Base-by-base conservation (phyloP, 1,139 yeast genomes). In the Komagataea norvegica region DNA sequence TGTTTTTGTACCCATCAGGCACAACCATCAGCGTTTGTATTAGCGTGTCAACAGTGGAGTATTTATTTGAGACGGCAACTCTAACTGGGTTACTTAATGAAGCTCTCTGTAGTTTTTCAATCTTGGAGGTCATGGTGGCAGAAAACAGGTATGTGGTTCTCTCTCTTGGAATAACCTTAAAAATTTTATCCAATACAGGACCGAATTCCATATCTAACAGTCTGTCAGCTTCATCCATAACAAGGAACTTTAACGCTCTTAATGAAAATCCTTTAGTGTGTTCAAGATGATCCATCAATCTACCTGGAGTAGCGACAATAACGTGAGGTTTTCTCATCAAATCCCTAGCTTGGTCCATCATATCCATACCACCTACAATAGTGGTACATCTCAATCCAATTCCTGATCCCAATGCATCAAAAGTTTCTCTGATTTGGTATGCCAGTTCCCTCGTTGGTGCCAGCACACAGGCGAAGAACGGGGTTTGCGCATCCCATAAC, bases 391-490 rank as follows among this genome's bases (percentile, higher is more conserved):
- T 70, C 29, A 89, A 72, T 1, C 98, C 98, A 94, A 91, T 89
- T 14, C 79, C 67, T 1, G 86, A 65, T 0, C 99, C 99, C 36
- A 91, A 64, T 0, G 97, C 96, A 57, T 88, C 96, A 58, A 91
- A 93, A 11, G 96, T 91, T 53, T 88, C 95, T 50, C 89, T 82
- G 50, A 93, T 91, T 60, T 91, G 99, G 59, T 84, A 88, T 0
- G 98, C 98, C 58, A 91, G 68, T 64, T 91, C 99, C 67, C 99
- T 79, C 1, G 99, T 91, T 21, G 99, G 99, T 0, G 96, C 94
- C 51, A 91, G 63, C 2, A 91, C 93, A 49, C 93, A 77, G 7
- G 94, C 95, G 60, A 79, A 91, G 54, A 85, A 83, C 3, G 96
- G 91, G 6, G 80, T 70, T 52, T 91, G 96, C 16, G 84, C 87